phyloP scores from a whole-genome alignment of 2,329 filamentous ascomycete species.

The Boeremia exigua region DNA sequence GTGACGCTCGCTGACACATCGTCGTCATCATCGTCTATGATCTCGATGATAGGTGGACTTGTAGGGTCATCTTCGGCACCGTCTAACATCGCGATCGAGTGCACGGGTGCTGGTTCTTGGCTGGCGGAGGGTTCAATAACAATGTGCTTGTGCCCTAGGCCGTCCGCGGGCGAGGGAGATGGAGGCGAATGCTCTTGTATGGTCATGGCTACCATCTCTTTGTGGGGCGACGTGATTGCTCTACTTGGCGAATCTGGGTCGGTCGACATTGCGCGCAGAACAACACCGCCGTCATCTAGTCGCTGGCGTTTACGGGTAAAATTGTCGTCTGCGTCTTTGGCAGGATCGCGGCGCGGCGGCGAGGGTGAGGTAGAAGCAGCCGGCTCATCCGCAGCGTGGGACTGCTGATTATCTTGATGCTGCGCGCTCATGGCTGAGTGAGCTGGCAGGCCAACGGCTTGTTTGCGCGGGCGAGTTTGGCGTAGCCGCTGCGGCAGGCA shows the following conservation, averaged over 20 bases:
- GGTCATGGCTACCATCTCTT: slow-evolving; percentile 47
- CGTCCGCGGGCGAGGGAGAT: slow-evolving; percentile 30
- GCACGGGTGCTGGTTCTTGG: not conserved
- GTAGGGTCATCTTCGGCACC: slow-evolving; percentile 21
- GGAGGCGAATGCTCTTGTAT: slow-evolving; percentile 46
- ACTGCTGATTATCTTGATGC: slow-evolving; percentile 44
- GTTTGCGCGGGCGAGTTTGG: slow-evolving; percentile 25
- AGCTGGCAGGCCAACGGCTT: slow-evolving; percentile 11
- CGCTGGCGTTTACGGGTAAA: slow-evolving; percentile 55
- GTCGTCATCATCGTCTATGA: slow-evolving; percentile 46
- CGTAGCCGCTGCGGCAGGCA: slow-evolving; percentile 24
- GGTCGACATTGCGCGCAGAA: slow-evolving; percentile 40
- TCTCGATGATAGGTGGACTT: slow-evolving; percentile 48
- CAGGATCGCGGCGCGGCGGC: slow-evolving; percentile 51
- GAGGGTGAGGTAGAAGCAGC: slow-evolving; percentile 34
- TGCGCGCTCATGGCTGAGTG: slow-evolving; percentile 43
- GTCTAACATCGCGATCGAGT: slow-evolving; percentile 24
- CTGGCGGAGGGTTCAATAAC: not conserved
- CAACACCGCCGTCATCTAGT: slow-evolving; percentile 47
- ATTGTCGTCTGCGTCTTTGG: slow-evolving; percentile 53
- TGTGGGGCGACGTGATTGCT: slow-evolving; percentile 22
- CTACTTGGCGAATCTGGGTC: slow-evolving; percentile 25
- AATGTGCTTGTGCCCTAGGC: slow-evolving; percentile 20
- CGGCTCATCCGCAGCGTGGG: slow-evolving; percentile 39
- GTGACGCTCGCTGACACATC: slow-evolving; percentile 17